Conservation (phyloP, 306 rosid genomes). For the Fragaria vesca region DNA sequence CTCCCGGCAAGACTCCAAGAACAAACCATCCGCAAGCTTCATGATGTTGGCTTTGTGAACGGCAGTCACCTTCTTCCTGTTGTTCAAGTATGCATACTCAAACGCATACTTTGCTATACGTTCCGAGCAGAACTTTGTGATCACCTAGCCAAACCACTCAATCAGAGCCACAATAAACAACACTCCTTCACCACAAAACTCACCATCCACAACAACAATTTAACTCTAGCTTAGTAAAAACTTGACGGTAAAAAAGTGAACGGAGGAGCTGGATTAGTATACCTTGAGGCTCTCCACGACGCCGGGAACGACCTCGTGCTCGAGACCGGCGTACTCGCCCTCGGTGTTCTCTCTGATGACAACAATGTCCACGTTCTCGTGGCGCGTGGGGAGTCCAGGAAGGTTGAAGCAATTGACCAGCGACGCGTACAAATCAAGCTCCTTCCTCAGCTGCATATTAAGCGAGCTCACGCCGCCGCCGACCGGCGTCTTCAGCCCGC, state of each 20-base stretch:
- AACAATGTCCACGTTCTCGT: slow-evolving; percentile 80
- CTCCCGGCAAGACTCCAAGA: slow-evolving; percentile 87
- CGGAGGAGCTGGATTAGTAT: neutral
- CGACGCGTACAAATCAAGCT: slow-evolving; percentile 85
- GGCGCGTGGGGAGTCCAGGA: slow-evolving; percentile 72
- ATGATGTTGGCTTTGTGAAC: slow-evolving; percentile 96
- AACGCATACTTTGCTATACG: slow-evolving; percentile 87
- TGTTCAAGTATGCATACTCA: slow-evolving; percentile 86
- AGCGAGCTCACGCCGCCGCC: slow-evolving; percentile 91
- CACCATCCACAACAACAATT: neutral
- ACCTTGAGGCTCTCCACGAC: slow-evolving; percentile 97
- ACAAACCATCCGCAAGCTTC: slow-evolving; percentile 93
- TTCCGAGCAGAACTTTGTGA: slow-evolving; percentile 90
- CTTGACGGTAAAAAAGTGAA: neutral
- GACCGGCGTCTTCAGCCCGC: slow-evolving; percentile 74
- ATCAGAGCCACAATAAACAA: slow-evolving; percentile 20
- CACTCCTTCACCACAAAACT: neutral
- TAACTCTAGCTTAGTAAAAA: neutral
- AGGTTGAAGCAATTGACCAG: slow-evolving; percentile 63
- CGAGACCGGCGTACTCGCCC: slow-evolving; percentile 93
- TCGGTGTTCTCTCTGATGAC: slow-evolving; percentile 92
- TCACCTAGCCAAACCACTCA: slow-evolving; percentile 57
- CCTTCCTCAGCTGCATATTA: slow-evolving; percentile 76
- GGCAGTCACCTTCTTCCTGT: slow-evolving; percentile 89
- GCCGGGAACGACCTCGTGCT: slow-evolving; percentile 95